phyloP scores from a whole-genome alignment of 2,329 filamentous ascomycete genomes.

The Tolypocladium capitatum region DNA sequence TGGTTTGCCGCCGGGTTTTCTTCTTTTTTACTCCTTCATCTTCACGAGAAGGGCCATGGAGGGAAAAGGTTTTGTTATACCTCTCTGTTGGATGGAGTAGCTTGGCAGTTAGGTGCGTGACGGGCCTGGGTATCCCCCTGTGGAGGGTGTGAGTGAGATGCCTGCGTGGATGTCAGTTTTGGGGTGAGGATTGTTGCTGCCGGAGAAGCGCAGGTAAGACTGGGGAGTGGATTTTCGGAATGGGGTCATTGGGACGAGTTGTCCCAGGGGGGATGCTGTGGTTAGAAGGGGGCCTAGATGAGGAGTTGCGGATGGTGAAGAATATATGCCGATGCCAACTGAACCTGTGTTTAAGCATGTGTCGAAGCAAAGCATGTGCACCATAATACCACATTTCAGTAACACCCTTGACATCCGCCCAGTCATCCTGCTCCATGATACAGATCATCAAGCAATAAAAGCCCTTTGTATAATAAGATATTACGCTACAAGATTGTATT shows the following conservation, averaged over 20 bases:
- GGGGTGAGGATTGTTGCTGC: neutral
- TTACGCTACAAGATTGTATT: neutral
- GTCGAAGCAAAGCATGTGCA: too few relatives aligned
- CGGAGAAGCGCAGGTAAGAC: neutral
- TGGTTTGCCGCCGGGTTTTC: neutral
- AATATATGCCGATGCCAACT: neutral
- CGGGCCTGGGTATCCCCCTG: neutral
- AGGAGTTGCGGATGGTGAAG: neutral
- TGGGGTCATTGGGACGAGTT: too few relatives aligned
- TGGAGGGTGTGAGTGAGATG: neutral
- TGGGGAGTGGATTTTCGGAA: neutral
- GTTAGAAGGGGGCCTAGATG: neutral
- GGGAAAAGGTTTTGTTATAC: conserved; percentile 1
- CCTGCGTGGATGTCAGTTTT: too few relatives aligned
- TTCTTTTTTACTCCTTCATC: neutral
- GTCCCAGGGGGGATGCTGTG: neutral
- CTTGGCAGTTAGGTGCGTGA: neutral
- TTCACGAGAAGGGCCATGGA: neutral
- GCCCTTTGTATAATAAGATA: neutral
- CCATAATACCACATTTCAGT: neutral
- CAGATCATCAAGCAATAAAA: too few relatives aligned
- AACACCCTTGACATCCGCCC: too few relatives aligned
- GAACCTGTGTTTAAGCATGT: neutral
- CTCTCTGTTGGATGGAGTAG: conserved; percentile 1
- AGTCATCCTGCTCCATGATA: neutral